Evolutionary conservation across 768 basidiomycete species (phyloP), one percentile per base, ranked within the genome.

Genomic region (Mycena rosella): DNA sequence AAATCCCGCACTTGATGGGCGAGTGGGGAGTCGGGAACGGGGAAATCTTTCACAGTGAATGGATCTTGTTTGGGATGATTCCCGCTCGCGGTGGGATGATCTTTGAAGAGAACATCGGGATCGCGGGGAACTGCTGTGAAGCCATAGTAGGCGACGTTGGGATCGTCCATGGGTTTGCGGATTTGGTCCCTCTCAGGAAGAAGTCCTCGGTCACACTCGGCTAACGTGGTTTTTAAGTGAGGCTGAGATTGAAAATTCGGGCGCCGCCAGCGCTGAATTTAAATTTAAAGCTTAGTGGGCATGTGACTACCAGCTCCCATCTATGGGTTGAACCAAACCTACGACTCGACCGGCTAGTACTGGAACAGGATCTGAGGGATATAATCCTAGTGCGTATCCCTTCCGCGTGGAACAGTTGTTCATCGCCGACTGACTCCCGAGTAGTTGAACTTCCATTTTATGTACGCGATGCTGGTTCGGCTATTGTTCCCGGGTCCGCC

Each of bases 111-210:
- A 10, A 84, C 76, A 20, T 83, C 84, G 11, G 85, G 84, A 70
- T 86, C 82, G 59, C 85, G 79, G 17, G 83, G 78, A 44, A 87
- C 83, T 40, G 85, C 81, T 4, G 81, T 82, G 67, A 84, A 87
- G 15, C 86, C 86, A 65, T 85, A 87, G 68, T 81, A 78, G 34
- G 70, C 63, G 47, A 82, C 75, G 44, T 66, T 59, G 36, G 72
- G 68, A 63, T 77, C 73, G 27, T 0, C 26, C 74, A 76, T 76
- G 63, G 66, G 27, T 48, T 62, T 22, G 44, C 29, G 49, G 60
- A 52, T 52, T 18, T 10, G 34, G 42, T 44, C 20, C 5, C 27
- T 29, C 6, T 30, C 24, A 36, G 4, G n/a, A 53, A 34, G 10
- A 1, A 22, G 8, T 1, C 44, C n/a, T 34, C 26, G 40, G 52